Base-by-base conservation (phyloP, 2,329 filamentous ascomycete genomes). In the Nemania sp. region DNA sequence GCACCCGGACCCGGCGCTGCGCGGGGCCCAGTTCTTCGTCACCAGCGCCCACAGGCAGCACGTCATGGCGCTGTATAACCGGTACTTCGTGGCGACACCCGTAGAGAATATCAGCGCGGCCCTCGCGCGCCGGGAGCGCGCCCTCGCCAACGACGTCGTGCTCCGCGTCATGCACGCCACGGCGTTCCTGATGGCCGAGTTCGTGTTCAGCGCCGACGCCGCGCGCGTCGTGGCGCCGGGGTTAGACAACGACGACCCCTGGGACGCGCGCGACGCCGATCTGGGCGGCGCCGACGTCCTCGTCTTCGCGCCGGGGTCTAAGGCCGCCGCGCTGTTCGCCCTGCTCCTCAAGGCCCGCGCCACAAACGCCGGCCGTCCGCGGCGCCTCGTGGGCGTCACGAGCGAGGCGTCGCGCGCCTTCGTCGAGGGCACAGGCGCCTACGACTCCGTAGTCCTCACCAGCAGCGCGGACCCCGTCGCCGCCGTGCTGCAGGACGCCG, bases 41-140 rank as follows among this genome's bases (percentile, higher is more conserved):
- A 71, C 69, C 5, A 77, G 72, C 60, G 66, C 66, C 3, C 72
- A 79, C 63, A 68, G 79, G 0, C 63, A 71, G 37, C 56, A 69
- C 11, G 58, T 79, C 37, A 77, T 78, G 75, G 70, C 72, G 1
- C 58, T 82, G 2, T 83, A 83, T 67, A 82, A 82, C 68, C 74
- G 74, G 13, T 81, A 80, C 61, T 29, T 59, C 15, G 63, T 70
- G 9, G 60, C 46, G 17, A 39, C 57, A 6, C 49, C 56, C 15
- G 40, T 62, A 5, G 15, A 50, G n/a, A 62, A 50, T 12, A 63
- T 71, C 25, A 60, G 59, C 9, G 64, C 51, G 11, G 56, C 57
- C 42, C 62, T 68, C 18, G 68, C 62, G 7, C 43, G 40, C 45
- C 57, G 54, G 29, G 40, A 57, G 5, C 63, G 71, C 3, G 65